Evolutionary conservation across 2,329 filamentous ascomycete genomes (phyloP), one percentile per base, ranked within the genome.

Genomic region (Blastomyces parvus): DNA sequence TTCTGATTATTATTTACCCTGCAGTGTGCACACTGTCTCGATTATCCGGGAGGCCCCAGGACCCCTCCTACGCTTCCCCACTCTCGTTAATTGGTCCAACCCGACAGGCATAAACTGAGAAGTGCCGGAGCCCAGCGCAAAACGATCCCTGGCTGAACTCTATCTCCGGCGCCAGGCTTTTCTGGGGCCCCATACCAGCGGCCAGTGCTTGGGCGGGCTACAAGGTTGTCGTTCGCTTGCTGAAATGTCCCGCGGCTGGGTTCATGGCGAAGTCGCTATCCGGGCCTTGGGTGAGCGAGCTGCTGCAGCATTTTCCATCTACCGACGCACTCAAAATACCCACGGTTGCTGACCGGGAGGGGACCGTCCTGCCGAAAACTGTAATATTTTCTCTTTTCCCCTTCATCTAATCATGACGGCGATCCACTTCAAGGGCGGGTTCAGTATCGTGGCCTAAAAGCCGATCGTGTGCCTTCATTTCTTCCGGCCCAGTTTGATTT

Each of bases 291-390:
- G 36, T 58, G 33, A 22, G 3, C 36, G 40, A 46, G 25, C 57
- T 59, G 40, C 56, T 30, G 30, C 38, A 40, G 25, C 38, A 59
- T 44, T 59, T 59, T 59, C 27, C 57, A 59, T 48, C 57, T 59
- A 42, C 57, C 57, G 57, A 59, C 42, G 42, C 27, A 48, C 42
- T 42, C 58, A 59, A 52, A 59, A 40, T 46, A 36, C 19, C 42
- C 42, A n/a, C 2, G 14, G 14, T 5, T 25, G 27, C 14, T 59
- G 25, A 59, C 38, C 9, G 27, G 38, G 19, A n/a, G n/a, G 36
- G 38, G 36, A 22, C 42, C 42, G 48, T 48, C 25, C 27, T 59
- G 0, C 42, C n/a, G 13, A 42, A 46, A 44, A 7, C n/a, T 33
- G 40, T 46, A 38, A 38, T 11, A 25, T 30, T n/a, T 25, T 50